Evolutionary conservation across 179 eudicot species (phyloP), one percentile per base, ranked within the genome.

Genomic region (Drosera spatulata): DNA sequence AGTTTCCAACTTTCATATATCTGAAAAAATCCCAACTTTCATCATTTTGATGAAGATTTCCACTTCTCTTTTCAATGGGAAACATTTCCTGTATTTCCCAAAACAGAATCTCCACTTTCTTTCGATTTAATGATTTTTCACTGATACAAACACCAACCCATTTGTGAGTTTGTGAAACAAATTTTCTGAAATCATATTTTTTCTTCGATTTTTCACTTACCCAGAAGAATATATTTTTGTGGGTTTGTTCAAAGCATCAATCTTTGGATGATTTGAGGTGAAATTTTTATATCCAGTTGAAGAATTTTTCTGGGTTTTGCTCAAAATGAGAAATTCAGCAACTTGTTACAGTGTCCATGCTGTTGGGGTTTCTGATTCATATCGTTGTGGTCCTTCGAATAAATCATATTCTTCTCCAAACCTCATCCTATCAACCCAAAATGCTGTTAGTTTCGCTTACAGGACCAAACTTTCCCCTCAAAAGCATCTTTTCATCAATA

Each of bases 381-480:
- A 45, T 45, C 10, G n/a, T 45, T 45, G 7, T 6, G 10, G 73
- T 45, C 58, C 84, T 22, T 39, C 38, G 40, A 54, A 54, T 33
- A 54, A 13, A 54, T 54, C 89, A 11, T 75, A 75, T 14, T 67
- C 68, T 2, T 65, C 82, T 44, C 82, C 82, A 2, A 56, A 15
- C 10, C 39, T 66, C 12, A 59, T 55, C 50, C 80, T 80, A 12
- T 77, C 80, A 49, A 65, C 56, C 37, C 80, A 66, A 73, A 75
- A 69, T 39, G 61, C 79, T 3, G 75, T 82, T 47, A 48, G 67
- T 6, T 80, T 56, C 52, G 33, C 73, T n/a, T 80, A 83, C 72
- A 75, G 62, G 71, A 60, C 57, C 61, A 60, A n/a, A 2, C 68
- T 80, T 44, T 63, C 79, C 47, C 52, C 56, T 38, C 64, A 71